These are phyloP conservation scores for Fusarium euwallaceae DNA, from an alignment of 2,329 filamentous ascomycete species.

Conservation along the genomic window DNA sequence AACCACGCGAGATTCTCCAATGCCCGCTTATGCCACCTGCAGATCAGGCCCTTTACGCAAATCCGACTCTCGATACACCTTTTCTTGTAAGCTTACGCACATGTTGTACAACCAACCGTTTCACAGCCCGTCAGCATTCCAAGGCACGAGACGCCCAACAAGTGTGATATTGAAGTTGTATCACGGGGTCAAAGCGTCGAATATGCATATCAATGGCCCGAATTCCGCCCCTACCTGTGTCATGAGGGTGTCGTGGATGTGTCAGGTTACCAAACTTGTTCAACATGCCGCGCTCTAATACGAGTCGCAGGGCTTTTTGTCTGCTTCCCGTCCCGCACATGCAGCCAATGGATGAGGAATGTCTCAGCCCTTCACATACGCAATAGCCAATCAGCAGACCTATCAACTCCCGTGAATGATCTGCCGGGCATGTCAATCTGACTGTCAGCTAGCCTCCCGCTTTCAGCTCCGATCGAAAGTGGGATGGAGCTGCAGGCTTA, in stretches of 20 bases:
- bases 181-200: neutral
- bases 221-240: neutral
- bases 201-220: neutral
- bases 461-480: slow-evolving; percentile 8
- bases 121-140: neutral
- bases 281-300: neutral
- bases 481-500: slow-evolving; percentile 2
- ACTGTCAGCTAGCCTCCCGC: slow-evolving; percentile 3
- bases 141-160: neutral
- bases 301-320: neutral
- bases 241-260: neutral
- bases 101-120: neutral
- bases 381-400: neutral
- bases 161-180: neutral
- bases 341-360: neutral
- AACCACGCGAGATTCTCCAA: neutral
- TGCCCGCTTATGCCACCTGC: neutral
- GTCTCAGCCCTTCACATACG: neutral
- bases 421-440: neutral
- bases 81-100: neutral
- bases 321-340: neutral
- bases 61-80: neutral
- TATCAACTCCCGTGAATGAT: neutral
- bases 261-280: neutral
- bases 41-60: neutral